Evolutionary conservation across 2,329 filamentous ascomycete species (phyloP), one percentile per base, ranked within the genome.

Genomic region (Trichoderma sp.): DNA sequence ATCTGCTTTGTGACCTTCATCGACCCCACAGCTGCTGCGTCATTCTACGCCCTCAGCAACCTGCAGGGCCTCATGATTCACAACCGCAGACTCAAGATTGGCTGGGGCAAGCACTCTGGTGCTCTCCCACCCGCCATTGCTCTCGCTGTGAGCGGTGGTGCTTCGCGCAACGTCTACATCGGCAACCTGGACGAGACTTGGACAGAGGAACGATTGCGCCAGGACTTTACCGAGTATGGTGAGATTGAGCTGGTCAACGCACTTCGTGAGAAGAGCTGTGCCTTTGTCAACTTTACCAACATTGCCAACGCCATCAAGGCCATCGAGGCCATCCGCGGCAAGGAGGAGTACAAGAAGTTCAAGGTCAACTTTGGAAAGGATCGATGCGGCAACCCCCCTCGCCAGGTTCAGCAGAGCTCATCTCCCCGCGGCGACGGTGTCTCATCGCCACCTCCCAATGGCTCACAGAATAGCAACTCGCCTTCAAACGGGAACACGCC

Each of bases 321-420:
- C 1, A 99, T 99, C 75, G 96, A 99, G 83, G 96, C 95, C 26
- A 91, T 99, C 75, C 91, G 96, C 71, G 93, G 94, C 79, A 94
- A 95, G 79, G 96, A 98, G 57, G 96, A 99, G 79, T 99, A 99
- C 87, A 93, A 91, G 83, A 91, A 96, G 77, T 99, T 99, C 90
- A 99, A 99, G 88, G 95, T 99, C 81, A 99, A 99, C 85, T 99
- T 99, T 80, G 96, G 96, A 82, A 99, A 99, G 85, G 96, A 99
- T 80, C 91, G 96, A 71, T 99, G 96, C 78, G 96, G 96, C 76
- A 99, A 99, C 84, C 92, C 96, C 67, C 96, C 96, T 58, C 91
- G 96, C 73, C 96, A 98, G 84, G 88, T 93, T 75, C 89, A 91
- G 80, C 84, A 92, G 75, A 85, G 87, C 68, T 88, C 92, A 78